phyloP scores from a whole-genome alignment of 2,329 filamentous ascomycete species.

The Colletotrichum costaricense region DNA sequence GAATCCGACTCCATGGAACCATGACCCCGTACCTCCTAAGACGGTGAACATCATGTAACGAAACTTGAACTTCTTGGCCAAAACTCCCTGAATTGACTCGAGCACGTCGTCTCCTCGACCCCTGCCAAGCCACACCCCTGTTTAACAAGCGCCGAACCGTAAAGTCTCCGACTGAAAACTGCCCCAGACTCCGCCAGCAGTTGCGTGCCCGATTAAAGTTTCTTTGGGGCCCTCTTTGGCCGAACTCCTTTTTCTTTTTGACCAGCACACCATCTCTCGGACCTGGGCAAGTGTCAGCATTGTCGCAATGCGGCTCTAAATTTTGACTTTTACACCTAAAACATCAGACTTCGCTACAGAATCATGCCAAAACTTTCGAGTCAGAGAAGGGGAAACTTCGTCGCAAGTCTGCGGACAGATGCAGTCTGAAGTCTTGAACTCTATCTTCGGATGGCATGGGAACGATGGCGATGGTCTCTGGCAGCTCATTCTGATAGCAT shows the following conservation, averaged over 20 bases:
- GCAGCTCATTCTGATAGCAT: not conserved
- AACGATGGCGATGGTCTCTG: not conserved
- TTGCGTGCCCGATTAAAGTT: not conserved
- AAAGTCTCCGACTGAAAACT: not conserved
- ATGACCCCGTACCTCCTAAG: constrained; percentile 19
- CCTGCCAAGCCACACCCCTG: constrained; percentile 17
- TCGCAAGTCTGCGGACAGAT: constrained; percentile 22
- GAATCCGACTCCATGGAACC: constrained; percentile 15
- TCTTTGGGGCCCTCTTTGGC: not conserved
- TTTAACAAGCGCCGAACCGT: not conserved
- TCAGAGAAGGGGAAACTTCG: constrained; percentile 13
- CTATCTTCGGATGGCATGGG: constrained; percentile 24
- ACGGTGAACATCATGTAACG: constrained; percentile 10
- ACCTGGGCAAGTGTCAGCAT: constrained; percentile 8
- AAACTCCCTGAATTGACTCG: constrained; percentile 22
- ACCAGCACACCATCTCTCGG: not conserved
- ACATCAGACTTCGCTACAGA: not conserved
- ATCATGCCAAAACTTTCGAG: constrained; percentile 7
- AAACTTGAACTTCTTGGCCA: constrained; percentile 30
- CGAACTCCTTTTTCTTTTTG: constrained; percentile 6
- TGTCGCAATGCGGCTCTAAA: not conserved
- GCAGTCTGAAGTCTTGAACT: constrained; percentile 25
- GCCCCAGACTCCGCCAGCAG: not conserved
- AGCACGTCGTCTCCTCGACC: not conserved
- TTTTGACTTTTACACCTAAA: constrained; percentile 6